Evolutionary conservation across 225 moss, liverwort and hornwort species (phyloP), one percentile per base, ranked within the genome.

Genomic region (Straminergon stramineum): DNA sequence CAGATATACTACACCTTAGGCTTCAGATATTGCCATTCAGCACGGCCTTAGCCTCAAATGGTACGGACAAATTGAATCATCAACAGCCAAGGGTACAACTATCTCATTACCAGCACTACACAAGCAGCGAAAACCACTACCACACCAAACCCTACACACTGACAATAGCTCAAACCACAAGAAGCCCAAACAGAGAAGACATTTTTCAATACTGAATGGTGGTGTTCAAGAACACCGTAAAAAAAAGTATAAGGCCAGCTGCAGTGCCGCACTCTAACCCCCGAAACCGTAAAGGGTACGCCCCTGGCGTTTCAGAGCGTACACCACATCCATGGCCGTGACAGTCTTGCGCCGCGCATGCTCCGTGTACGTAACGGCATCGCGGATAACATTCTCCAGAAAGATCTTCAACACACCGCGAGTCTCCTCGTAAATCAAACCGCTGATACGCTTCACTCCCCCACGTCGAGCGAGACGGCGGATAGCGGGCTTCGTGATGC

Each of bases 401-500:
- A 87, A 87, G 71, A 87, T 87, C 81, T 87, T 87, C 57, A 87
- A 37, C 35, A 87, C 87, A 3, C 87, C 87, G 20, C 87, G 87
- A 70, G 87, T 87, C 60, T 87, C 87, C 48, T 87, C 87, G 21
- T 87, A 87, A 53, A 88, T 88, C 52, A 88, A 31, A 9, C 88
- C 88, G 31, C 88, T 88, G 74, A 88, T 88, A 32, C 88, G 88
- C 73, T 88, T 88, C 82, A 88, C 88, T 31, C 88, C 88, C 1
- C 88, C 88, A 63, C 88, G 82, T 24, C 88, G 88, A 8, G 88
- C 88, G 39, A 88, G 82, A 53, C 88, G 88, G 53, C 88, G 88
- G 11, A 87, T 87, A 7, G 87, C 87, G 3, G 87, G 87, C 87
- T 87, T 87, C 15, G 87, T 87, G 60, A 76, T 76, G 5, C 76